phyloP scores from a whole-genome alignment of 2,329 filamentous ascomycete species.

The Hymenoscyphus occultus region DNA sequence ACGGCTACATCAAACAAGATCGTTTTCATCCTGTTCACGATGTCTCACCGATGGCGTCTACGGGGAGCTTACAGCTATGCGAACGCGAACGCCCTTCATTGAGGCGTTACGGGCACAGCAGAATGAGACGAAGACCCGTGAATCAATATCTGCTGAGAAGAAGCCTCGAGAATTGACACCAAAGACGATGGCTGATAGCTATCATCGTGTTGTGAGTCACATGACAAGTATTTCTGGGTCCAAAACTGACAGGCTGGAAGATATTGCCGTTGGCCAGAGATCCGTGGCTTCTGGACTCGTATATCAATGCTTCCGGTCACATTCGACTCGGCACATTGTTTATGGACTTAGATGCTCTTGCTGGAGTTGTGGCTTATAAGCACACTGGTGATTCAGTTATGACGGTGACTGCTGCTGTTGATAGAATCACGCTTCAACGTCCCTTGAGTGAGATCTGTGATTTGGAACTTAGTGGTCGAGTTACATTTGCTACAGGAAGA shows the following conservation, averaged over 20 bases:
- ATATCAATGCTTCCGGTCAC: conserved; percentile 66
- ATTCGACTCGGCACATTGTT: conserved; percentile 52
- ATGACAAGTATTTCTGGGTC: conserved; percentile 10
- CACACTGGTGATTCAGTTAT: conserved; percentile 60
- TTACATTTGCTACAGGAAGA: conserved; percentile 61
- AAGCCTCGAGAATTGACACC: conserved; percentile 52
- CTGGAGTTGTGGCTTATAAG: conserved; percentile 66
- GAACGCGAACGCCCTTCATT: conserved; percentile 66
- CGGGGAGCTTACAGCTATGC: conserved; percentile 54
- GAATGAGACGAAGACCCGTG: conserved; percentile 24
- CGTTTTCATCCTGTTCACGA: conserved; percentile 23
- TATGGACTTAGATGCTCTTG: conserved; percentile 71
- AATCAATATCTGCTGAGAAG: conserved; percentile 21
- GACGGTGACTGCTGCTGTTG: conserved; percentile 41
- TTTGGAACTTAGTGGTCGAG: conserved; percentile 55
- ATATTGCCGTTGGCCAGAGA: conserved; percentile 62
- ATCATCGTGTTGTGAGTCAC: conserved; percentile 56
- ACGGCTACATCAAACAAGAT: conserved; percentile 12
- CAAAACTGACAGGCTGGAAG: conserved; percentile 38
- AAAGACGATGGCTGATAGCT: conserved; percentile 66
- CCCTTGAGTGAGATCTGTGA: conserved; percentile 68
- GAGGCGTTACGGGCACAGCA: conserved; percentile 58
- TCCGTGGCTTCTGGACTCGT: conserved; percentile 68
- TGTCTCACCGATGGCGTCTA: conserved; percentile 53
- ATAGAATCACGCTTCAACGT: conserved; percentile 50